A percentile compares a stretch with the other conserved stretches of the same genome.
phyloP scores from a whole-genome alignment of 2,329 filamentous ascomycete species.

The Colletotrichum euphorbiae region DNA sequence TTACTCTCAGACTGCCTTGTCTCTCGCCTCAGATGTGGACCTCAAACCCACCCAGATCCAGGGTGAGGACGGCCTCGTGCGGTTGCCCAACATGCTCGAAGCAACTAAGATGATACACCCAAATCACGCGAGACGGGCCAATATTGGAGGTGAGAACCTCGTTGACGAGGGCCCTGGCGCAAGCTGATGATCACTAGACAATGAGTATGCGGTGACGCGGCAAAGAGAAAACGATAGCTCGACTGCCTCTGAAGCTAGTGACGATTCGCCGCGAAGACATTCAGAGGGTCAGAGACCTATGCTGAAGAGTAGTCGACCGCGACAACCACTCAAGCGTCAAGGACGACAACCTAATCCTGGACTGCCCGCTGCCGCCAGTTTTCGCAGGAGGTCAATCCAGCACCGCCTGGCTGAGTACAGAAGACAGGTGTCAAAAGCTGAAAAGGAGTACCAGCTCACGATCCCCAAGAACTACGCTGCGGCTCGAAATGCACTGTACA shows the following conservation, averaged over 20 bases:
- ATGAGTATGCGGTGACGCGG: not conserved
- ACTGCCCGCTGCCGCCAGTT: not conserved
- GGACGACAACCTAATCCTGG: not conserved
- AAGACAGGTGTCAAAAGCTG: not conserved
- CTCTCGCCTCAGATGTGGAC: too few species aligned
- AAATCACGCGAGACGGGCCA: not conserved
- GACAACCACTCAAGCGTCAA: not conserved
- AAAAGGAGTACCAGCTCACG: not conserved
- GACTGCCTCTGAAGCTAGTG: not conserved
- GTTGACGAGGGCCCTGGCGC: not conserved
- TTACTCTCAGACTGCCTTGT: too few species aligned
- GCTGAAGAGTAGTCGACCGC: too few species aligned
- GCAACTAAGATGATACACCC: not conserved
- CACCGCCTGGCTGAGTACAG: not conserved
- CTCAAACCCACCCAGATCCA: too few species aligned
- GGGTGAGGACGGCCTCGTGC: too few species aligned
- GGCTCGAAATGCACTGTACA: not conserved
- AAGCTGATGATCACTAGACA: not conserved
- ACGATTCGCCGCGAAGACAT: not conserved
- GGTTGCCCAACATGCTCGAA: too few species aligned
- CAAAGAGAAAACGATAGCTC: not conserved
- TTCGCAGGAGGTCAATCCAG: not conserved
- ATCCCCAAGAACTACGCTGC: not conserved
- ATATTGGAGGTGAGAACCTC: not conserved
- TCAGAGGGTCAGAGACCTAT: too few species aligned